Conservation (phyloP, 768 basidiomycete species). For the Lactifluus piperatus region DNA sequence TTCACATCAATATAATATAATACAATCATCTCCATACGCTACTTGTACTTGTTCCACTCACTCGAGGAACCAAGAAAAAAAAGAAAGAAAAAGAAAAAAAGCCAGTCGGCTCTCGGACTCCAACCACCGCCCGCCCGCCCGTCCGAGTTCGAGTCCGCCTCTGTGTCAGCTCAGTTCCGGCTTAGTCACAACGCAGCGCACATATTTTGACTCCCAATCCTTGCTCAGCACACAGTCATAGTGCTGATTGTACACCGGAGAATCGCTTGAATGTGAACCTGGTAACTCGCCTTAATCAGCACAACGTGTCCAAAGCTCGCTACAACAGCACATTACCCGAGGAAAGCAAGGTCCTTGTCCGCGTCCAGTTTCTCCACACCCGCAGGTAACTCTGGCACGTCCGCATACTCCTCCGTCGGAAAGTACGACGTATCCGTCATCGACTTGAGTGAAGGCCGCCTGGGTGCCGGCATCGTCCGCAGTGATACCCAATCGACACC, state of each 20-base stretch:
- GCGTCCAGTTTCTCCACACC: conserved; percentile 35
- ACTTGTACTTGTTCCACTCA: background rate
- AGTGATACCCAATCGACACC: conserved; percentile 92
- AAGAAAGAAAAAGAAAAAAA: background rate
- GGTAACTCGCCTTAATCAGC: background rate
- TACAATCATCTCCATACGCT: background rate
- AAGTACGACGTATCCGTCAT: conserved; percentile 97
- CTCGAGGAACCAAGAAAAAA: too few relatives aligned
- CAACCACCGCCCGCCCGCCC: background rate
- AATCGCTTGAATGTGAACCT: conserved; percentile 80
- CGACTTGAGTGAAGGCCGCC: conserved; percentile 85
- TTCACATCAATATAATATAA: background rate
- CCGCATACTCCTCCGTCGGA: conserved; percentile 89
- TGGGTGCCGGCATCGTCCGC: conserved; percentile 85
- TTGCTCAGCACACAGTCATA: conserved; percentile 15
- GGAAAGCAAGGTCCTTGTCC: conserved; percentile 50
- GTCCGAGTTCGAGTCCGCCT: background rate
- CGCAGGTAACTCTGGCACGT: conserved; percentile 46
- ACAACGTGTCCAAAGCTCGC: background rate
- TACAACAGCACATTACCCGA: conserved; percentile 32
- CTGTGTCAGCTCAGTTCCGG: background rate
- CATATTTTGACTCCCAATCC: too few relatives aligned
- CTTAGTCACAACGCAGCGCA: too few relatives aligned
- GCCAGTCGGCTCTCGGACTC: background rate
- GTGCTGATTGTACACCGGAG: conserved; percentile 26